Evolutionary conservation across 352 stramenopile genomes (phyloP).

Genomic region (Phytophthora hibernalis): DNA sequence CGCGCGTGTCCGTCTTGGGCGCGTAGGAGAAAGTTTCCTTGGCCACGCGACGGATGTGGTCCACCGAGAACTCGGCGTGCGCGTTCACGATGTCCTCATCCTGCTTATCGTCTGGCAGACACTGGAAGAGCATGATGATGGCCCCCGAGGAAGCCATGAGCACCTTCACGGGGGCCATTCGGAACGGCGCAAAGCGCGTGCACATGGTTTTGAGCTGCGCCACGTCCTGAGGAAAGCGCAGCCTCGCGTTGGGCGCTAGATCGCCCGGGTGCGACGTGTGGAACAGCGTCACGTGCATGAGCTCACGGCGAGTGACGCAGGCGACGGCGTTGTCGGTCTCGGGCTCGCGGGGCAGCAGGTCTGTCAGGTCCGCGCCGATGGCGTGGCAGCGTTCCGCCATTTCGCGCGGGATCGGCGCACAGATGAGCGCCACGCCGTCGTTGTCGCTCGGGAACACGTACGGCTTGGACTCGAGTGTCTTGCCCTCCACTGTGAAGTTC

Average conservation of each 20-base stretch:
- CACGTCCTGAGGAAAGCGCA: conserved; percentile 51
- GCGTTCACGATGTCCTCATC: conserved; percentile 31
- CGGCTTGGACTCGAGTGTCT: conserved; percentile 52
- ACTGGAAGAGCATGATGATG: conserved; percentile 76
- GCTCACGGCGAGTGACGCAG: conserved; percentile 70
- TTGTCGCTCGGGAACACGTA: conserved; percentile 55
- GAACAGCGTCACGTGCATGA: conserved; percentile 86
- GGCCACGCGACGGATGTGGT: conserved; percentile 55
- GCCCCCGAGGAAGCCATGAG: conserved; percentile 68
- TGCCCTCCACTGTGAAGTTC: conserved; percentile 41
- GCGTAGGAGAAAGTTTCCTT: conserved; percentile 58
- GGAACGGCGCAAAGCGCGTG: conserved; percentile 47
- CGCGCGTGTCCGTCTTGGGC: conserved; percentile 49
- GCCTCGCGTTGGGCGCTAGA: conserved; percentile 48
- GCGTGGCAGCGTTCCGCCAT: conserved; percentile 48
- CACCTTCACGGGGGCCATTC: conserved; percentile 55
- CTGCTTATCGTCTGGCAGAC: conserved; percentile 24
- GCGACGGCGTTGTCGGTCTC: conserved; percentile 42
- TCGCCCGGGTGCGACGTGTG: conserved; percentile 79
- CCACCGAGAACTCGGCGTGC: conserved; percentile 60
- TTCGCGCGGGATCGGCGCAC: conserved; percentile 44
- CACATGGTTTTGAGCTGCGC: conserved; percentile 51
- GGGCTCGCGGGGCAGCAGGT: conserved; percentile 45
- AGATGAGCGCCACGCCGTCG: conserved; percentile 61
- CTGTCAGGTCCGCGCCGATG: conserved; percentile 54